Evolutionary conservation across 192 early-diverging fungal genomes (phyloP), one percentile per base, ranked within the genome.

Genomic region (Coemansia guatemalensis): DNA sequence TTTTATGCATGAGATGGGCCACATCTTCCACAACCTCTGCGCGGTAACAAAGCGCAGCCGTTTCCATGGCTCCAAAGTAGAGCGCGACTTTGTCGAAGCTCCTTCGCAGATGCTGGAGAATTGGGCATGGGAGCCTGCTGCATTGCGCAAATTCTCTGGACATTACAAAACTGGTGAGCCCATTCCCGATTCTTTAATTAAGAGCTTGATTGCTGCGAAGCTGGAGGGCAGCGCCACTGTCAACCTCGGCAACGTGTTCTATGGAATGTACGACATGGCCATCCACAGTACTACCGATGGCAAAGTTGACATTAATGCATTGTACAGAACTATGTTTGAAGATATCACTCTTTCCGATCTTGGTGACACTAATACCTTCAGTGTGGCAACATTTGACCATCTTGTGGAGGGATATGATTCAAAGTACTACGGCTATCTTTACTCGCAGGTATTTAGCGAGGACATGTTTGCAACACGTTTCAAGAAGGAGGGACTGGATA

Each of bases 41-140:
- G 85, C 86, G 24, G 69, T 79, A 22, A 88, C 90, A 14, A 88
- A 85, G 62, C 88, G 79, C 39, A 76, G 81, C 1, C 67, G 82
- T 0, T 88, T 92, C 56, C 86, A 89, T 39, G 89, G 89, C 27
- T 87, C 86, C 4, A 64, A 71, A 33, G 71, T 90, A 29, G 87
- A 91, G 58, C 68, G 85, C 48, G 92, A 93, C 66, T 93, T 91
- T 79, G 84, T 92, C 26, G 90, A 93, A 69, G 88, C 89, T 7
- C 91, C 92, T 8, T 87, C 84, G n/a, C 89, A 91, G 81, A 90
- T 94, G 89, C 72, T 92, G 8, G 90, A 92, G 65, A 90, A 91
- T 68, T 89, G 84, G 85, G 77, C 81, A n/a, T 89, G 82, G 77
- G 83, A 86, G n/a, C 75, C 81, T 8, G 60, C 68, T 4, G 75